These are phyloP conservation scores for Backusella luteola DNA, from an alignment of 192 early-diverging fungal genomes.

Conservation along the genomic window DNA sequence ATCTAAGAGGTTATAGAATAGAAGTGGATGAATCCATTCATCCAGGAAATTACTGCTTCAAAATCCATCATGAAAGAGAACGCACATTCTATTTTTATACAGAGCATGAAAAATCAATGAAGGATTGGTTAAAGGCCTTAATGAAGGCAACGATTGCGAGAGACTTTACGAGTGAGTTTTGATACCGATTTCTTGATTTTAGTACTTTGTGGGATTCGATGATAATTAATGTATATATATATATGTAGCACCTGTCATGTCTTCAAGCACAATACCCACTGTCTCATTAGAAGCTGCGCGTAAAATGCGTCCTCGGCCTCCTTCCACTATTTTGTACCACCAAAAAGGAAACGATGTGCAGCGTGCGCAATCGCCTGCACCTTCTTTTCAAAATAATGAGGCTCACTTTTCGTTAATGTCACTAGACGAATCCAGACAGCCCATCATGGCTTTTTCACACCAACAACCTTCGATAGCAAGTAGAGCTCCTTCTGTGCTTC, in stretches of 20 bases:
- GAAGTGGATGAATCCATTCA: conserved; percentile 54
- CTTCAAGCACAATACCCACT: conserved; percentile 57
- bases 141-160: conserved; percentile 63
- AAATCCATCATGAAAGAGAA: conserved; percentile 52
- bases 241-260: conserved; percentile 52
- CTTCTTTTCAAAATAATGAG: conserved; percentile 18
- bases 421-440: background rate
- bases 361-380: conserved; percentile 40
- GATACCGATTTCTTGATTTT: background rate
- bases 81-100: conserved; percentile 57
- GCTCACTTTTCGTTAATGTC: conserved; percentile 9
- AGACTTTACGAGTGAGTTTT: conserved; percentile 34
- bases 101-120: conserved; percentile 48
- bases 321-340: conserved; percentile 15
- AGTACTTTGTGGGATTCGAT: background rate
- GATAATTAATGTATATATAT: conserved; percentile 8
- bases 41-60: conserved; percentile 61
- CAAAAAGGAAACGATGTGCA: conserved; percentile 39
- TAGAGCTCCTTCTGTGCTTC: conserved; percentile 9
- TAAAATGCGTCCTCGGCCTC: conserved; percentile 42
- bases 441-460: conserved; percentile 46
- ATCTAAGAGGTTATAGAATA: conserved; percentile 54
- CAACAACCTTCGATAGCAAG: conserved; percentile 48
- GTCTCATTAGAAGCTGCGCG: conserved; percentile 52
- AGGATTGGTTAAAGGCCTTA: conserved; percentile 56